A percentile compares a stretch with the other conserved stretches of the same genome.
phyloP scores from a whole-genome alignment of 306 rosid species.

The Geum urbanum region DNA sequence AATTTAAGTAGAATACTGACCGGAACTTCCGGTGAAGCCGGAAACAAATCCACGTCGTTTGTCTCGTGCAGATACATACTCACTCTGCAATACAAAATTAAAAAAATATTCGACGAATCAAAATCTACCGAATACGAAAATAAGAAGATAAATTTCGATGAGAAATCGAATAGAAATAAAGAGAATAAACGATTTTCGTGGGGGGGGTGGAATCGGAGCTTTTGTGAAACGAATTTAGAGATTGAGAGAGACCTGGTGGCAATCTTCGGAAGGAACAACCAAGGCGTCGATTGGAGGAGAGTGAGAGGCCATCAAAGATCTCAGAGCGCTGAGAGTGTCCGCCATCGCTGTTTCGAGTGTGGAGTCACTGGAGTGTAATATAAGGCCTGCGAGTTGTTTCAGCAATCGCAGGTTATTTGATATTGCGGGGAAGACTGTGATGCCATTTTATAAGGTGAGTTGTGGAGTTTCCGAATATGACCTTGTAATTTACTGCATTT shows the following conservation, averaged over 20 bases:
- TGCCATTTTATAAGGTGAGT: background rate
- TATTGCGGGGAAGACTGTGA: background rate
- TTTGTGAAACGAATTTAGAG: background rate
- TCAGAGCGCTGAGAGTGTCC: constrained; percentile 58
- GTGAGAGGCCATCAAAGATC: constrained; percentile 81
- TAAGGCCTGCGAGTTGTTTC: too few species aligned
- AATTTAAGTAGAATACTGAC: constrained; percentile 35
- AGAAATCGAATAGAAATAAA: background rate
- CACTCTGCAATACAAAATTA: constrained; percentile 64
- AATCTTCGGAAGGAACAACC: constrained; percentile 91
- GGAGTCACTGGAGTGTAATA: too few species aligned
- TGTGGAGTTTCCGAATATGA: background rate
- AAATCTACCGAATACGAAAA: background rate
- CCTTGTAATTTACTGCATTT: background rate
- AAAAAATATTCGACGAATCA: background rate
- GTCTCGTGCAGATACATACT: constrained; percentile 88
- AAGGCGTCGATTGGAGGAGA: constrained; percentile 83
- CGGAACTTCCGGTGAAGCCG: constrained; percentile 96
- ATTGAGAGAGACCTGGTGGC: constrained; percentile 69
- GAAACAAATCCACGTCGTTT: constrained; percentile 84
- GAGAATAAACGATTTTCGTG: background rate
- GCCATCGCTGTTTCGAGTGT: constrained; percentile 39
- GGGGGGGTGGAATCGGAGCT: too few species aligned
- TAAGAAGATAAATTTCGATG: background rate
- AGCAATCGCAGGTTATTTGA: background rate